Evolutionary conservation across 2,329 filamentous ascomycete species (phyloP), one percentile per base, ranked within the genome.

Genomic region (Torrubiellomyces zombiae): DNA sequence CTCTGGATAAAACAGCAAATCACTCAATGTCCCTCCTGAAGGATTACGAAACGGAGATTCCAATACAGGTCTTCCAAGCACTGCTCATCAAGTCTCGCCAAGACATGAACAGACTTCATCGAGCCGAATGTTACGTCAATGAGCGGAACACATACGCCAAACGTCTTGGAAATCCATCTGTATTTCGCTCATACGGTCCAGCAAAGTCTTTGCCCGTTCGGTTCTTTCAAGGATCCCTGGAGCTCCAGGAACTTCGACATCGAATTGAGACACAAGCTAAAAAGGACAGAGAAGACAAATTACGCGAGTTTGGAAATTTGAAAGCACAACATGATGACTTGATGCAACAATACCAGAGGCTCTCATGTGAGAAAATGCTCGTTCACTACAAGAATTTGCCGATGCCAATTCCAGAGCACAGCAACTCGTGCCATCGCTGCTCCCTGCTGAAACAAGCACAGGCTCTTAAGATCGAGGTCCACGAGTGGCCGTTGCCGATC

Each of bases 401-500:
- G 1, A 13, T 16, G 7, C 19, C 2, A 2, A 11, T 16, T 11
- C 14, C 0, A 4, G 8, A 15, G 2, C 39, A 46, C 16, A 26
- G 19, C 16, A 0, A 4, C 5, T 9, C 2, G 1, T 64, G 59
- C 28, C 2, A 3, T 1, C 53, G 48, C 26, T 69, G 61, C 33
- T 2, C 3, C 0, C 31, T 46, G 1, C 21, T 33, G 3, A 4
- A 5, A 0, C 2, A 40, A n/a, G 62, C 63, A 1, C 22, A 47
- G 0, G 2, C 4, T 0, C 28, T 75, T 0, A 18, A 14, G 0
- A 69, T 75, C 6, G 1, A 20, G 0, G 38, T 66, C 7, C 50
- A 67, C 30, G 70, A 75, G 36, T 73, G 64, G 64, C 67, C 68
- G 0, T 43, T 74, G 0, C 57, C 65, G 0, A 16, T 20, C 0